phyloP scores from a whole-genome alignment of 2,329 filamentous ascomycete genomes.

The Ploettnerulaceae sp. region DNA sequence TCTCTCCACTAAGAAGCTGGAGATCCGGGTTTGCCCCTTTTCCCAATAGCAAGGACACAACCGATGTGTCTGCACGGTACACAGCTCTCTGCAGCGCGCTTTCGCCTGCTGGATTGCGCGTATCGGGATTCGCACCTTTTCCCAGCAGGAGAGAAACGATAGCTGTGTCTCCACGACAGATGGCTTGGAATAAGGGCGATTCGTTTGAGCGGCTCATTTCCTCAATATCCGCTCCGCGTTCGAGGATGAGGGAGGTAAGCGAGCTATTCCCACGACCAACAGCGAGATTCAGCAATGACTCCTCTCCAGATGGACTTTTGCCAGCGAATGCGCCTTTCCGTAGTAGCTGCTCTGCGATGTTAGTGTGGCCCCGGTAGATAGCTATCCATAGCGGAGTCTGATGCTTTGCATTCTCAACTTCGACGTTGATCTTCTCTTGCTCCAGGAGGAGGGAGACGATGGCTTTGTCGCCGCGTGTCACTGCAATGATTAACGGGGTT shows the following conservation, averaged over 20 bases:
- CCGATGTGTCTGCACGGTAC: constrained; percentile 1
- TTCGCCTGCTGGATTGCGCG: constrained; percentile 6
- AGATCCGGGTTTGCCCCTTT: constrained; percentile 13
- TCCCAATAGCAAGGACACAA: constrained; percentile 9
- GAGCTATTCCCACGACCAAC: constrained; percentile 11
- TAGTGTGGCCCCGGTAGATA: constrained; percentile 9
- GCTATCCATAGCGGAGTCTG: constrained; percentile 56
- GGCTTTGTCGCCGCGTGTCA: constrained; percentile 8
- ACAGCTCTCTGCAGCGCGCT: constrained; percentile 10
- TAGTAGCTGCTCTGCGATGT: constrained; percentile 12
- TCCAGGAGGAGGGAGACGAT: constrained; percentile 57
- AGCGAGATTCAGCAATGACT: constrained; percentile 12
- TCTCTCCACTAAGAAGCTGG: constrained; percentile 6
- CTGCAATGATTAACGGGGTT: constrained; percentile 9
- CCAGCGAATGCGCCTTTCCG: constrained; percentile 9
- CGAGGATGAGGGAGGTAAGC: constrained; percentile 12
- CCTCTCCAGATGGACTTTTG: constrained; percentile 5
- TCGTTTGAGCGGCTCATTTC: constrained; percentile 9
- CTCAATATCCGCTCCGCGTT: constrained; percentile 14
- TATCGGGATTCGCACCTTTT: constrained; percentile 10
- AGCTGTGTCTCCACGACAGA: constrained; percentile 2
- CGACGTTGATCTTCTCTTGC: constrained; percentile 63
- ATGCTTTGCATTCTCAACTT: constrained; percentile 67
- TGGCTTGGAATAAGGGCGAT: constrained; percentile 8
- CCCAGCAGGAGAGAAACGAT: constrained; percentile 6